Evolutionary conservation across 768 basidiomycete genomes (phyloP), one percentile per base, ranked within the genome.

Genomic region (Termitomyces sp.): DNA sequence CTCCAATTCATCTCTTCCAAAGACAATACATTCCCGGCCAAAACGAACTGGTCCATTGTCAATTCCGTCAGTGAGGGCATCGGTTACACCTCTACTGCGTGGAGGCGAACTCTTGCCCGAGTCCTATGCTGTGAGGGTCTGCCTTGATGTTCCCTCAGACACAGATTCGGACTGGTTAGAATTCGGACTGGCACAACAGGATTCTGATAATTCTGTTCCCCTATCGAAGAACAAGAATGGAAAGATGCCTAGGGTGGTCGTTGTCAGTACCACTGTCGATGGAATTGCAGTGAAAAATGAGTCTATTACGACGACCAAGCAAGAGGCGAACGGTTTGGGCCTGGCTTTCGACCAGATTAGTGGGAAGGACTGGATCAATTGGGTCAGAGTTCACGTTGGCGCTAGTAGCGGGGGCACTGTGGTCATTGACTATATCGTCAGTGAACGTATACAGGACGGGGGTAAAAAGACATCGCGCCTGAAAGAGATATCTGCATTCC

Each of bases 121-220:
- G 35, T 75, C 76, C 33, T 88, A 90, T 59, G 85, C 80, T 18
- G 86, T 89, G 44, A 77, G 80, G 23, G 60, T 88, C 18, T 68
- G 59, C 50, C 66, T 89, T 23, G 79, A 81, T 40, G 79, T 81
- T 9, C 86, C 86, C 18, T 68, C 75, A 13, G 77, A 84, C 32
- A 63, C 73, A n/a, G 81, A 81, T 52, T 79, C 81, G n/a, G 86
- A 85, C 48, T 88, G 82, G 83, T 72, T 91, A 18, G 88, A 90
- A 65, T 90, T 91, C 62, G 88, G 88, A 25, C 72, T 91, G 47
- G 83, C 83, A 2, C 72, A 79, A 50, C 68, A 68, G n/a, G 58
- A 58, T 39, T 51, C 60, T 27, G 62, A 63, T 23, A 36, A 64
- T 47, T 56, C 67, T 23, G 50, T 57, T 12, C 50, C 48, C 45